Conservation (phyloP, 2,329 filamentous ascomycete genomes). For the Alternaria gaisen region DNA sequence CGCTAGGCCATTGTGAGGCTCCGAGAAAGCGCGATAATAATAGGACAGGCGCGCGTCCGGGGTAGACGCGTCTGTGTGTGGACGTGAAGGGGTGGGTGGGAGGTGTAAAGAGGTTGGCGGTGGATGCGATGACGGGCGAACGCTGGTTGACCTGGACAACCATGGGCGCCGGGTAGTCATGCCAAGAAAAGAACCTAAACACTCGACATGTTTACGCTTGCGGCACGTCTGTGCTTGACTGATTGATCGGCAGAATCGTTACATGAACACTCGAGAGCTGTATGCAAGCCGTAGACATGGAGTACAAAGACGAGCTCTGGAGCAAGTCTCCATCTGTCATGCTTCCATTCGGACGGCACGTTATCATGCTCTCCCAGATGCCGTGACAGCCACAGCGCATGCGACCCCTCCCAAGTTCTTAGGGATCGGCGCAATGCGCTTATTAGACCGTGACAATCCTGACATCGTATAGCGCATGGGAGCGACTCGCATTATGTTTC, state of each 20-base stretch:
- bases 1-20: conserved; percentile 37
- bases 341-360: not conserved
- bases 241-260: not conserved
- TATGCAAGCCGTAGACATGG: not conserved
- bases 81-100: conserved; percentile 16
- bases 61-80: conserved; percentile 35
- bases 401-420: not conserved
- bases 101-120: conserved; percentile 46
- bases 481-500: not conserved
- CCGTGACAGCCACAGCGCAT: conserved; percentile 14
- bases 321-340: conserved; percentile 5
- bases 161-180: conserved; percentile 13
- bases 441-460: not conserved
- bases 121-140: conserved; percentile 27
- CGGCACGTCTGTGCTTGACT: conserved; percentile 9
- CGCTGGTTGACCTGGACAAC: conserved; percentile 32
- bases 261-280: not conserved
- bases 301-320: not conserved
- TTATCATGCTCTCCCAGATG: not conserved
- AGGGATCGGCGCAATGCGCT: not conserved
- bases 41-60: conserved; percentile 28
- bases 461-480: not conserved
- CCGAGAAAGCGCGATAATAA: conserved; percentile 23
- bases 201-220: conserved; percentile 34
- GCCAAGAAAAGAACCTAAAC: conserved; percentile 41